Conservation (phyloP, 805 yeast species). For the Scheffersomyces stipitis region DNA sequence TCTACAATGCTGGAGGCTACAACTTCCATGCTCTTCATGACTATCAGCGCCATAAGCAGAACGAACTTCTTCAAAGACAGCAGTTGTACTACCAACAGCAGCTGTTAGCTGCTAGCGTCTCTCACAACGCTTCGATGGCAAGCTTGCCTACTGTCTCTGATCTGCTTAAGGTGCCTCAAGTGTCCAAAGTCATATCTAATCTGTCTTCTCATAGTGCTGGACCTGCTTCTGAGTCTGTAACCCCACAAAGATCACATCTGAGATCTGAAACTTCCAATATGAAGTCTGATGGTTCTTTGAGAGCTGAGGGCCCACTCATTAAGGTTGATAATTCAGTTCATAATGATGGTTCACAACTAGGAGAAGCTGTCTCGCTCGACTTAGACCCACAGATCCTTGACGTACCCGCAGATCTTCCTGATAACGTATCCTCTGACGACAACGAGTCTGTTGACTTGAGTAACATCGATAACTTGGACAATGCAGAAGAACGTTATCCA, state of each 20-base stretch:
- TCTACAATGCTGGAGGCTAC: slow-evolving; percentile 53
- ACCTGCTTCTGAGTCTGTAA: not conserved
- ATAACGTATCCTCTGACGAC: not conserved
- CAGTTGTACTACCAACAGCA: slow-evolving; percentile 43
- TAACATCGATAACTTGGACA: slow-evolving; percentile 41
- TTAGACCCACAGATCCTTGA: not conserved
- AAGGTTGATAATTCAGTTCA: too few species aligned
- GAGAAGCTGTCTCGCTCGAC: not conserved
- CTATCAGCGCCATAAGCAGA: slow-evolving; percentile 44
- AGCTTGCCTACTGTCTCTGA: not conserved
- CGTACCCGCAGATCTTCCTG: not conserved
- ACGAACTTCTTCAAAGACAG: slow-evolving; percentile 34
- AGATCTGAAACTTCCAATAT: too few species aligned
- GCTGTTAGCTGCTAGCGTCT: too few species aligned
- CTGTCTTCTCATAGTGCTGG: not conserved
- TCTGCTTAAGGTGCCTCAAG: not conserved
- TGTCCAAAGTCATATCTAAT: not conserved
- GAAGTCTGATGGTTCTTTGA: too few species aligned
- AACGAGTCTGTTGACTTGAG: slow-evolving; percentile 5
- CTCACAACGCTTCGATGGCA: not conserved
- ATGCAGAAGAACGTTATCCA: slow-evolving; percentile 54
- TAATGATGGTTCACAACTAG: not conserved
- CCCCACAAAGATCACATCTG: too few species aligned
- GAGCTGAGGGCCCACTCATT: too few species aligned
- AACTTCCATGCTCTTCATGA: slow-evolving; percentile 55